Conservation (phyloP, 1,284 basidiomycete genomes). For the Trichosporon sp. region DNA sequence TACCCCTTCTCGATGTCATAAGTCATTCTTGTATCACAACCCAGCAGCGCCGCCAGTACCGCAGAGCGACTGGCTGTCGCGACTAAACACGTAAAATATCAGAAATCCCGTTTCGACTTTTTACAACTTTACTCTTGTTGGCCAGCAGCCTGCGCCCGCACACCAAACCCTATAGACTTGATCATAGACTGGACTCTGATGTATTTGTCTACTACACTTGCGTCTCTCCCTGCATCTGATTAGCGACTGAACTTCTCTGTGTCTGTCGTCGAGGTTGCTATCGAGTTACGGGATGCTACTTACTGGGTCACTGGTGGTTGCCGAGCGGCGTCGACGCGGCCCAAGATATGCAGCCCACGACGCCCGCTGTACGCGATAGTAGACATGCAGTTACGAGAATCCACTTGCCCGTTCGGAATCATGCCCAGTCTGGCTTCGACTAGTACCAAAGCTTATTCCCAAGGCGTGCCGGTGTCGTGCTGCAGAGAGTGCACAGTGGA, state of each 20-base stretch:
- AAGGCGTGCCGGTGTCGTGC: slow-evolving; percentile 13
- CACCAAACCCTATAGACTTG: slow-evolving; percentile 15
- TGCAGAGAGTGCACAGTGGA: too few relatives aligned
- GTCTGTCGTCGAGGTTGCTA: not conserved
- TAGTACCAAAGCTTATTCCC: not conserved
- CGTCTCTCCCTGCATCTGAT: too few relatives aligned
- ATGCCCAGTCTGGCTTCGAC: not conserved
- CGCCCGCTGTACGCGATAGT: not conserved
- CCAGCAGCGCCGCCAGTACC: not conserved
- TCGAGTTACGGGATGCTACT: not conserved
- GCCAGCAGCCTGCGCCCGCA: too few relatives aligned
- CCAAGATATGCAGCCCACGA: not conserved
- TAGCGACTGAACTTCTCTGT: not conserved
- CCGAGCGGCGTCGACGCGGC: not conserved
- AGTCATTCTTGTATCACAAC: not conserved
- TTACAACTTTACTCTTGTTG: not conserved
- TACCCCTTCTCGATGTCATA: not conserved
- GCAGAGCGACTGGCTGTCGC: not conserved
- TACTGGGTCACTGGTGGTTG: not conserved
- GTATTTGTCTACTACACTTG: slow-evolving; percentile 18
- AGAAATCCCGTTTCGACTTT: not conserved
- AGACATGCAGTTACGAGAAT: not conserved
- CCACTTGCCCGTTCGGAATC: not conserved
- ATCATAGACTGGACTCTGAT: slow-evolving; percentile 19
- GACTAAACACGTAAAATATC: not conserved